Percentiles rank a stretch among this genome's conserved stretches.
phyloP scores from a whole-genome alignment of 129 eudicot species.

The Pseudognaphalium luteoalbum region DNA sequence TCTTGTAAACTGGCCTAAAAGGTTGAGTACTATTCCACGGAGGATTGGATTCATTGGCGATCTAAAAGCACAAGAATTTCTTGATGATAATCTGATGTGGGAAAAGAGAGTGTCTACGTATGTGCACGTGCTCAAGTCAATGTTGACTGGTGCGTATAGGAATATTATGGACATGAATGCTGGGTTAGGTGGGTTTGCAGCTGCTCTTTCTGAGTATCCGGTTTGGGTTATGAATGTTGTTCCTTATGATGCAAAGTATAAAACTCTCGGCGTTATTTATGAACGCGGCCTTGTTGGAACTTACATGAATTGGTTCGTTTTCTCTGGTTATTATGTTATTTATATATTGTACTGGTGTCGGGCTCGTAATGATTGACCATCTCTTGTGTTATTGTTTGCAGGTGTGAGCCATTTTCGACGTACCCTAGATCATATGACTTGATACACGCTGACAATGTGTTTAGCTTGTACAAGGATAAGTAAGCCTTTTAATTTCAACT shows the following conservation, averaged over 20 bases:
- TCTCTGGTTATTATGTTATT: not conserved
- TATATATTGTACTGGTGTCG: not conserved
- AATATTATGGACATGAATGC: constrained; percentile 48
- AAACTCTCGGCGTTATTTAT: constrained; percentile 34
- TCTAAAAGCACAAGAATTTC: constrained; percentile 22
- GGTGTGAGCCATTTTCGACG: constrained; percentile 59
- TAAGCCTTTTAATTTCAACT: constrained; percentile 23
- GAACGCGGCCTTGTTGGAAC: constrained; percentile 43
- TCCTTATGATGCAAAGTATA: constrained; percentile 33
- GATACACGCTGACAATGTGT: constrained; percentile 47
- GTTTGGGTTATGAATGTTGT: constrained; percentile 51
- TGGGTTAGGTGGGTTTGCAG: constrained; percentile 46
- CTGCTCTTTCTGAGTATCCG: constrained; percentile 41
- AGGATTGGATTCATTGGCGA: constrained; percentile 23
- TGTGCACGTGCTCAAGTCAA: constrained; percentile 8
- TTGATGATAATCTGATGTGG: constrained; percentile 34
- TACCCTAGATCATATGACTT: constrained; percentile 54
- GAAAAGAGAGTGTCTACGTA: constrained; percentile 29
- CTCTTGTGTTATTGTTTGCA: constrained; percentile 20
- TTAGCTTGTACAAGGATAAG: constrained; percentile 46
- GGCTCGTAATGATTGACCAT: not conserved
- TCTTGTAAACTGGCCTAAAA: constrained; percentile 38
- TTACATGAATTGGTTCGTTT: constrained; percentile 42
- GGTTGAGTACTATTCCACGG: constrained; percentile 34
- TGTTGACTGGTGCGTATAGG: constrained; percentile 37